Conservation (phyloP, 1,284 basidiomycete species). For the Phylloporus gajari region DNA sequence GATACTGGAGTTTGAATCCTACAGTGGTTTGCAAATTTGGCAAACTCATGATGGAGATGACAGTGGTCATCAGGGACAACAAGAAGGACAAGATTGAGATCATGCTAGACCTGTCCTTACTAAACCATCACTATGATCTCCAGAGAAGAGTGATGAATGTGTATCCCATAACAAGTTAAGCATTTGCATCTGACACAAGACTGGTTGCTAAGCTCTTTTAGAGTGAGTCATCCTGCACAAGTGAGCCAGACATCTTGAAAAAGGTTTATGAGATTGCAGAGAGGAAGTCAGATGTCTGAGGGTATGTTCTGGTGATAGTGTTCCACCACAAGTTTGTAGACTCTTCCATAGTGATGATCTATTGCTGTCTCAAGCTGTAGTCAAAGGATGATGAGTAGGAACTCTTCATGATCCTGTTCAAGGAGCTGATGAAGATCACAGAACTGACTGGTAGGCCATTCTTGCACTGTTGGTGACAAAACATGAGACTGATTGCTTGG, state of each 20-base stretch:
- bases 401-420: slow-evolving; percentile 25
- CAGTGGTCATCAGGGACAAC: background rate
- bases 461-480: slow-evolving; percentile 19
- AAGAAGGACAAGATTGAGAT: slow-evolving; percentile 2
- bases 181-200: background rate
- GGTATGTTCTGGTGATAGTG: slow-evolving; percentile 32
- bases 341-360: slow-evolving; percentile 10
- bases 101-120: background rate
- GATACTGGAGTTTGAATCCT: slow-evolving; percentile 41
- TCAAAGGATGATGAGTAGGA: background rate
- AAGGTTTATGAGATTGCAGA: slow-evolving; percentile 21
- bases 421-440: slow-evolving; percentile 16
- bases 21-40: slow-evolving; percentile 12
- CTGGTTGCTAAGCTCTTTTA: slow-evolving; percentile 34
- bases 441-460: slow-evolving; percentile 15
- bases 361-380: background rate
- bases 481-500: background rate
- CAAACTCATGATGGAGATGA: background rate
- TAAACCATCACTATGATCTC: slow-evolving; percentile 14
- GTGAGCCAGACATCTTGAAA: slow-evolving; percentile 28
- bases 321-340: slow-evolving; percentile 14
- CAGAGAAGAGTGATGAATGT: slow-evolving; percentile 29
- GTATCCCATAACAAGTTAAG: background rate
- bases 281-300: slow-evolving; percentile 7
- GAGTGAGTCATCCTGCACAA: slow-evolving; percentile 22